These are phyloP conservation scores for Trifolium subterraneum DNA, from an alignment of 306 rosid genomes.

Conservation along the genomic window DNA sequence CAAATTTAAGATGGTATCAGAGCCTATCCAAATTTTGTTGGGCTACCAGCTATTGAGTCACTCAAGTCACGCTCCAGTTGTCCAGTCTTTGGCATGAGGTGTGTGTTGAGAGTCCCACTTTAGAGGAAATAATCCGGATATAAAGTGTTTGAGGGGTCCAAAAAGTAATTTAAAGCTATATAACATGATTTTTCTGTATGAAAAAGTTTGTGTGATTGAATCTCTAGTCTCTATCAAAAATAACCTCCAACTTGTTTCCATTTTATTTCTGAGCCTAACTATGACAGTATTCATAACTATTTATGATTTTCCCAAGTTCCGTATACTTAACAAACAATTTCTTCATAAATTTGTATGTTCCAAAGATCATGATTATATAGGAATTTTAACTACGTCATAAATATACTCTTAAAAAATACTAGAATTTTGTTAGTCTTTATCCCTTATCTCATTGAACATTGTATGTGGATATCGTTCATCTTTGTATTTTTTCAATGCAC, in stretches of 20 bases:
- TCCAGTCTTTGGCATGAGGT: neutral
- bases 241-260: neutral
- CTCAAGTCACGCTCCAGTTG: neutral
- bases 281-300: conserved; percentile 7
- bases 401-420: too few species aligned
- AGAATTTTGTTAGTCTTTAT: too few species aligned
- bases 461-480: neutral
- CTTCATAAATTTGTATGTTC: neutral
- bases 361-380: neutral
- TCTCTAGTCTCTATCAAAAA: neutral
- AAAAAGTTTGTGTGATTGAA: neutral
- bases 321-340: neutral
- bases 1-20: neutral
- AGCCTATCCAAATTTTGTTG: neutral
- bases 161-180: too few species aligned
- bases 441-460: neutral
- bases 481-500: neutral
- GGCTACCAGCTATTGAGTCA: neutral
- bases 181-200: too few species aligned
- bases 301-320: neutral
- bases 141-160: conserved; percentile 9
- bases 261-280: neutral
- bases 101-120: neutral
- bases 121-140: neutral
- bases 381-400: too few species aligned